Base-by-base conservation (phyloP, 2,329 filamentous ascomycete species). In the Penicillium aurantiogriseum region DNA sequence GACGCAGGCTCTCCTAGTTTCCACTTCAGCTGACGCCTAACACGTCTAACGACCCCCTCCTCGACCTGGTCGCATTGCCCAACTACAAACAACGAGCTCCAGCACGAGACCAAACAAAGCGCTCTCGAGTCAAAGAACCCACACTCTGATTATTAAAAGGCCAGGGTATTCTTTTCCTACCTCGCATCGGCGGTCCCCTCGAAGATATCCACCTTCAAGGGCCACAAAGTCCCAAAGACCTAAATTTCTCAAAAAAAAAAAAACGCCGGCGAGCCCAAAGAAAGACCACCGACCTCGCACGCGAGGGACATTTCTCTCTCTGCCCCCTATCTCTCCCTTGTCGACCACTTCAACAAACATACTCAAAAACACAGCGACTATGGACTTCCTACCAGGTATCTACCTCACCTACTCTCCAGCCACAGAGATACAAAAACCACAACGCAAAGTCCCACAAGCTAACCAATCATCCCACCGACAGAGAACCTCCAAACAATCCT, bases 321-420 rank as follows among this genome's bases (percentile, higher is more conserved):
- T 15, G 10, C 3, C 13, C 17, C 15, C 23, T 29, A 19, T 43
- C 9, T 45, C 17, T 35, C 33, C 19, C 29, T 40, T 6, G 43
- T 53, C 43, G 29, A 47, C 15, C 13, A 23, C 9, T 36, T 53
- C 21, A 33, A 39, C 29, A 54, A 49, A 35, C 11, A 35, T n/a
- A 31, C 5, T 40, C 17, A 46, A 17, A 40, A 15, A 27, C n/a
- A 21, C 17, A 40, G 13, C 17, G 35, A 46, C 9, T 40, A 66
- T 66, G 64, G 64, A 66, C 25, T 52, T 61, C 46, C 54, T 66
- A 27, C 64, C 63, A 58, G 64, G 64, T 66, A 58, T 2, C n/a
- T 25, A 23, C 17, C 7, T 21, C 25, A 19, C 15, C 38, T 13
- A 11, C 17, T 27, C 42, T 19, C 38, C 17, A 40, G 13, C 17